Base-by-base conservation (phyloP, 257 asterid genomes). In the Perilla frutescens region DNA sequence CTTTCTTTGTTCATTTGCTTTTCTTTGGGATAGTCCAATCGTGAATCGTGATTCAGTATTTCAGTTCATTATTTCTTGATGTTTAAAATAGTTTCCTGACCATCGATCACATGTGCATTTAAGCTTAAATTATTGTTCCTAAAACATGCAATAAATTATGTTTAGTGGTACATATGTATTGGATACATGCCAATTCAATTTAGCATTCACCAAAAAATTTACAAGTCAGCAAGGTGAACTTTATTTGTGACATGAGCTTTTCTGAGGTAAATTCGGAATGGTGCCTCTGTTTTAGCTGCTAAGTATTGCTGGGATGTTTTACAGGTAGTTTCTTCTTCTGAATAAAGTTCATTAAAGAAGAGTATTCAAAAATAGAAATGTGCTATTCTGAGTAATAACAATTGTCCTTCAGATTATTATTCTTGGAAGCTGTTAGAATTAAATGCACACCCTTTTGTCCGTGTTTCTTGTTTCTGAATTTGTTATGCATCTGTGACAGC, bases 401-500 rank as follows among this genome's bases (percentile, higher is more conserved):
- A 11, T 26, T 37, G 47, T 50, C 39, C 32, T 75, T 57, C 53
- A 10, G 57, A 14, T 14, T 44, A 20, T 5, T n/a, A 8, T 32
- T 53, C 8, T 15, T 49, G 56, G 54, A 20, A 67, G 49, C 43
- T 13, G 20, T 53, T 49, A 48, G 59, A 66, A 49, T 8, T 34
- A 34, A 4, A 13, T 14, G 2, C 43, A n/a, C 39, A 7, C 59
- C 29, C 48, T n/a, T n/a, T 59, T 36, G 11, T 59, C 62, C 65
- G 13, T 61, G 31, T 48, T 37, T 29, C 61, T 37, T 29, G n/a
- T n/a, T 4, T 51, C 12, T 15, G 51, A 31, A 12, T 20, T 39
- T 53, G 43, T 15, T 41, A 39, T 54, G 60, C 53, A 29, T n/a
- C 57, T 43, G 26, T 62, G 60, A 6, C 72, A 63, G 55, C 53